phyloP scores from a whole-genome alignment of 2,329 filamentous ascomycete genomes.

The Exophiala aquamarina region DNA sequence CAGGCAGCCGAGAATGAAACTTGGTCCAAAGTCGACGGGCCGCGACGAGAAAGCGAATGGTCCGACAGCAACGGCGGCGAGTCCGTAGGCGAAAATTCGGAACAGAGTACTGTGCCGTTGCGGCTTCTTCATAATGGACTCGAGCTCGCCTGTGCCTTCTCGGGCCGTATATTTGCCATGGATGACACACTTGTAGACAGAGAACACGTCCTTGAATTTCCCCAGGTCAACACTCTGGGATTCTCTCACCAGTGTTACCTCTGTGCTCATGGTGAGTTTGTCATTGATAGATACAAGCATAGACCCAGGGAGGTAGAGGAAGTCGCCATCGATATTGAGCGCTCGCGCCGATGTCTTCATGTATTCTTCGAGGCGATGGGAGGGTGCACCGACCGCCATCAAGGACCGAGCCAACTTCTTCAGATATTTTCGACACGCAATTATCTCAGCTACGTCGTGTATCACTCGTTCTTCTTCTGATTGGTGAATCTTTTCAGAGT shows the following conservation, averaged over 20 bases:
- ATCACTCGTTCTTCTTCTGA: conserved; percentile 20
- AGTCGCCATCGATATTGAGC: conserved; percentile 84
- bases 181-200: conserved; percentile 49
- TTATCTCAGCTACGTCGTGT: conserved; percentile 61
- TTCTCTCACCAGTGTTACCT: conserved; percentile 46
- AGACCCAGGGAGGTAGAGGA: conserved; percentile 84
- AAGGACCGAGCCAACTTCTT: conserved; percentile 80
- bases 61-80: conserved; percentile 73
- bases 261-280: conserved; percentile 44
- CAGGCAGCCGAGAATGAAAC: conserved; percentile 72
- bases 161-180: conserved; percentile 48
- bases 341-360: conserved; percentile 88
- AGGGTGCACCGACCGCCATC: conserved; percentile 89
- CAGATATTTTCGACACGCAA: conserved; percentile 79
- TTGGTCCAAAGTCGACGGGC: conserved; percentile 74
- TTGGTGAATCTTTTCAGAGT: conserved; percentile 6
- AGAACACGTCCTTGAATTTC: conserved; percentile 44
- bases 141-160: conserved; percentile 44
- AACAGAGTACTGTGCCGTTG: conserved; percentile 55
- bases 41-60: conserved; percentile 78
- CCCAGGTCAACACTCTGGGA: conserved; percentile 45
- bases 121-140: conserved; percentile 56
- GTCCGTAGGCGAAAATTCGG: conserved; percentile 67
- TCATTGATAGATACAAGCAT: conserved; percentile 90
- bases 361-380: conserved; percentile 86